phyloP scores from a whole-genome alignment of 345 rosid species.

The Citrus mangshanensis region DNA sequence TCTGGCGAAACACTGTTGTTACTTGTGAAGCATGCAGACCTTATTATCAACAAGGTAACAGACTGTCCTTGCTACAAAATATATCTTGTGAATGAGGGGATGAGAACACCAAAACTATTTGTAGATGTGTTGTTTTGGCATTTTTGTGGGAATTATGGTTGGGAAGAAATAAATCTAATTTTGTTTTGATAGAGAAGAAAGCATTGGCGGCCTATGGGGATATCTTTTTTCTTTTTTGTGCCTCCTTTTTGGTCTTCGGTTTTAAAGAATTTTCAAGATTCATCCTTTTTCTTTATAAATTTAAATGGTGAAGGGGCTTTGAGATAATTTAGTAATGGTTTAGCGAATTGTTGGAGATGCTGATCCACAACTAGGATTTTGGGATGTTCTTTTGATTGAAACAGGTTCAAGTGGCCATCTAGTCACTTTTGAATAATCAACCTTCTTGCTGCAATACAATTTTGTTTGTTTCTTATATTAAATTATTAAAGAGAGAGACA shows the following conservation, averaged over 20 bases:
- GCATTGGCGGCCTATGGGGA: no score
- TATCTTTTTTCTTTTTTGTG: no score
- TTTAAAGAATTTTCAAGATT: not conserved
- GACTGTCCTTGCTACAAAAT: not conserved
- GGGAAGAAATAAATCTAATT: no score
- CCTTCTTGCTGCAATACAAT: not conserved
- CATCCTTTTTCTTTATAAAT: not conserved
- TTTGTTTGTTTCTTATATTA: not conserved
- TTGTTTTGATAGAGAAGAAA: no score
- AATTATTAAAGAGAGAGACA: not conserved
- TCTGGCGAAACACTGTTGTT: constrained; percentile 86
- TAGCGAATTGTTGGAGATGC: not conserved
- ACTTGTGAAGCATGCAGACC: constrained; percentile 91
- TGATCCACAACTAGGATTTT: no score
- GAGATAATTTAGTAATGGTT: not conserved
- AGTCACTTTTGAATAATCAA: no score
- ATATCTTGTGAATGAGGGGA: not conserved
- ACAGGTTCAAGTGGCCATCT: no score
- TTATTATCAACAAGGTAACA: constrained; percentile 79
- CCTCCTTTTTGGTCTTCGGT: no score
- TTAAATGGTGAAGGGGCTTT: not conserved
- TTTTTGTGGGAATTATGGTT: no score
- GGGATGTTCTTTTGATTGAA: no score
- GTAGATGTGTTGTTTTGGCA: no score
- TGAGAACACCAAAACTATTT: no score